Base-by-base conservation (phyloP, 441 rosid species). In the Adansonia gregorii region DNA sequence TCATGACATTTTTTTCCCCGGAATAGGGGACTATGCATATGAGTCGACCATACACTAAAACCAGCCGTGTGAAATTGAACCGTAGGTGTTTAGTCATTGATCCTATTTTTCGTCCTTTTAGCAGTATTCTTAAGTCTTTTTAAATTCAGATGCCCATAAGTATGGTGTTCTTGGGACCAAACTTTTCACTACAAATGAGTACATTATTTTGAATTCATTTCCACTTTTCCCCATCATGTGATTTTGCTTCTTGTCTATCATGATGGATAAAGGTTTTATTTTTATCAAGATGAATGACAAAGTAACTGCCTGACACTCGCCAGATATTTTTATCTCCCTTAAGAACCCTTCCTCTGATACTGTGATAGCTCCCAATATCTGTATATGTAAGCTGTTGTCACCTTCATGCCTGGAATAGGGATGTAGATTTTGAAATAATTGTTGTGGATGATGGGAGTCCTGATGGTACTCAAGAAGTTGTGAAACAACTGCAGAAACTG, bases 391-490 rank as follows among this genome's bases (percentile, higher is more conserved):
- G 4, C 31, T 19, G 35, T 67, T 67, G 55, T 5, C 7, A 27
- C 49, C 8, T 12, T 61, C 66, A 51, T 35, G 48, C 9, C 54
- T 46, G 79, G 55, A 82, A 41, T 45, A 96, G 98, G 86, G 92
- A 90, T 85, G 91, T 92, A 39, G 92, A 96, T 78, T 94, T 93
- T 67, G 98, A 96, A 84, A 87, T 93, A 60, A 90, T 96, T 77
- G 85, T 96, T 67, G 99, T 96, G 81, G 99, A 94, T 78, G 99
- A 94, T 82, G 97, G 98, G 84, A 96, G 99, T 79, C 99, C 96
- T 35, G 99, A 94, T 78, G 99, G 96, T 60, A 96, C 99, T 39
- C 98, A 96, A 76, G 97, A 92, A 77, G 77, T 94, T 76, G 96
- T 94, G 41, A 89, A 83, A 81, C 97, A 94, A 67, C 81, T 96